Conservation (phyloP, 768 basidiomycete genomes). For the Termitomyces sp. region DNA sequence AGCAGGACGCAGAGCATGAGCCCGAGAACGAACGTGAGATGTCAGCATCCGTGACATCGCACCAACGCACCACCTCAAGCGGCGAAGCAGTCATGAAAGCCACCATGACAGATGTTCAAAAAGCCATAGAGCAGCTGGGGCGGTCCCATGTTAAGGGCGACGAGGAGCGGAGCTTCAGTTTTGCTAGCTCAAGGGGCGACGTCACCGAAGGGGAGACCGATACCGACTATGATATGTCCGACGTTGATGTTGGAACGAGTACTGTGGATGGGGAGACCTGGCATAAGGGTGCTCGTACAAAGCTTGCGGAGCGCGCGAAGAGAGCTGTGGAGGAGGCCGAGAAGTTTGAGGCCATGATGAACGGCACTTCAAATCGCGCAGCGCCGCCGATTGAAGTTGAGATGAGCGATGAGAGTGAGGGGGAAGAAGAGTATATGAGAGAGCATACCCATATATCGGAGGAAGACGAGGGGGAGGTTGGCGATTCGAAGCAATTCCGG, state of each 20-base stretch:
- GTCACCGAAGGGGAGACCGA: slow-evolving; percentile 56
- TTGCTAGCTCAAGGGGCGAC: slow-evolving; percentile 59
- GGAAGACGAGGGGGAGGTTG: slow-evolving; percentile 18
- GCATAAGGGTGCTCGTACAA: slow-evolving; percentile 60
- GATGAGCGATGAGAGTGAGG: slow-evolving; percentile 78
- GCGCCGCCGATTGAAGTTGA: slow-evolving; percentile 71
- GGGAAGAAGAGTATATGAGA: slow-evolving; percentile 42
- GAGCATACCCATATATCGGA: slow-evolving; percentile 62
- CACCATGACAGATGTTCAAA: slow-evolving; percentile 86
- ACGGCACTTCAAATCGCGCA: slow-evolving; percentile 20
- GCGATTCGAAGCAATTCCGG: background rate
- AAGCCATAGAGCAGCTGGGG: slow-evolving; percentile 85
- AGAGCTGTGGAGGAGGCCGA: slow-evolving; percentile 55
- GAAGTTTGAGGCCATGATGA: slow-evolving; percentile 37
- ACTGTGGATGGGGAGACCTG: slow-evolving; percentile 37
- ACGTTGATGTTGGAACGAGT: slow-evolving; percentile 25
- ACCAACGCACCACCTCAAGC: slow-evolving; percentile 15
- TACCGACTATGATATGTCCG: slow-evolving; percentile 44
- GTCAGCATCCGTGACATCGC: slow-evolving; percentile 12
- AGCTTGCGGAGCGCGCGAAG: slow-evolving; percentile 66
- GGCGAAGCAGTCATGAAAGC: slow-evolving; percentile 70
- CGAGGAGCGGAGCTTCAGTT: slow-evolving; percentile 69
- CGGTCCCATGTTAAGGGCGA: slow-evolving; percentile 36
- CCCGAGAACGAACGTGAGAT: slow-evolving; percentile 18
- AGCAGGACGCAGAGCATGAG: background rate